phyloP scores from a whole-genome alignment of 164 flowering plant genomes.

The Vitis rupestris region DNA sequence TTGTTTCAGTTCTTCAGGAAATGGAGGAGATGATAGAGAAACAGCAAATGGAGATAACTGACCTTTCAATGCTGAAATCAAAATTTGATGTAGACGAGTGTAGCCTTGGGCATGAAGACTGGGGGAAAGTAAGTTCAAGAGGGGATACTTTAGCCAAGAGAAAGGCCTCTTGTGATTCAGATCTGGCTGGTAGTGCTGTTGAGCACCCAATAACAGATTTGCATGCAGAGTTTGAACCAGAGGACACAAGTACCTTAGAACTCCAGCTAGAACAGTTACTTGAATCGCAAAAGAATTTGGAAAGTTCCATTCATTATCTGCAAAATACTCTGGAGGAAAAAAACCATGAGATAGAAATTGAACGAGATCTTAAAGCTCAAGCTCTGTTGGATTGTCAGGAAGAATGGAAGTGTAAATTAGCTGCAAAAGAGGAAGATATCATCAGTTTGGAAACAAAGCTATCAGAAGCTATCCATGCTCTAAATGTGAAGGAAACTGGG shows the following conservation, averaged over 20 bases:
- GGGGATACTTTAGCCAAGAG: neutral
- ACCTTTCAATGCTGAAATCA: conserved; percentile 29
- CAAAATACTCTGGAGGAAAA: conserved; percentile 45
- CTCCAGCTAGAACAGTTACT: conserved; percentile 36
- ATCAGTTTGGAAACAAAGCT: conserved; percentile 41
- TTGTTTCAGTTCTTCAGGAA: conserved; percentile 80
- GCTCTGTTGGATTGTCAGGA: conserved; percentile 37
- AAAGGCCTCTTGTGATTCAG: conserved; percentile 10
- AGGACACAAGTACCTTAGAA: conserved; percentile 6
- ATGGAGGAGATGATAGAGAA: conserved; percentile 69
- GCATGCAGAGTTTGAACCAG: conserved; percentile 9
- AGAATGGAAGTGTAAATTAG: conserved; percentile 35
- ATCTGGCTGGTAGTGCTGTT: conserved; percentile 2
- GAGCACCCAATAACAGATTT: conserved; percentile 5
- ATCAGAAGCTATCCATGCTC: conserved; percentile 21
- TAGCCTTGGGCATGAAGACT: conserved; percentile 11
- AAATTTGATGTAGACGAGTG: conserved; percentile 16
- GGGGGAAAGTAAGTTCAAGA: neutral
- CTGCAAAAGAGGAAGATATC: conserved; percentile 48
- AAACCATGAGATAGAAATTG: conserved; percentile 44
- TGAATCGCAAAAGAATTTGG: conserved; percentile 44
- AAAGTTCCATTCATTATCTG: conserved; percentile 35
- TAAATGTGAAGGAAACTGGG: conserved; percentile 1
- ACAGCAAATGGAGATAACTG: conserved; percentile 57
- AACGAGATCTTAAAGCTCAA: conserved; percentile 28